Percentiles rank a stretch among this genome's conserved stretches.
These are phyloP conservation scores for Penicillium bovifimosum DNA, from an alignment of 495 filamentous ascomycete species.

Conservation along the genomic window DNA sequence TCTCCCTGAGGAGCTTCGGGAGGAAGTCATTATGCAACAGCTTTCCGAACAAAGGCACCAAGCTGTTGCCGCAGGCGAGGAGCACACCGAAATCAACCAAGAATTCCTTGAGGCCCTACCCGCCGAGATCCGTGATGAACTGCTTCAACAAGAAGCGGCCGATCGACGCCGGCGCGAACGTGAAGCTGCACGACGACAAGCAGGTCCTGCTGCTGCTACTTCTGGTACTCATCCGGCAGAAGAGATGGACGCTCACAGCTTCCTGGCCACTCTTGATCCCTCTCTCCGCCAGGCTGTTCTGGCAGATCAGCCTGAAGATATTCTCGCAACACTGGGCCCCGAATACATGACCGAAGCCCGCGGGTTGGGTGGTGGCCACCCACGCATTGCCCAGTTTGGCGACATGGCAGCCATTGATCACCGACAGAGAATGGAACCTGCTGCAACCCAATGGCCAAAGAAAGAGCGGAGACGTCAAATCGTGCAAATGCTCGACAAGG, in stretches of 20 bases:
- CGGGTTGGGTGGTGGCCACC: constrained; percentile 48
- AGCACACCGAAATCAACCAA: constrained; percentile 79
- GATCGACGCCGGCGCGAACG: constrained; percentile 88
- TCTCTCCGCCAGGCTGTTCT: constrained; percentile 78
- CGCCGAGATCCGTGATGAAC: constrained; percentile 79
- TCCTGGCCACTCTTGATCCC: constrained; percentile 86
- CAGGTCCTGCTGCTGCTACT: constrained; percentile 23
- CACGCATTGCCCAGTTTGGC: constrained; percentile 56
- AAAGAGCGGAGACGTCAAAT: constrained; percentile 74
- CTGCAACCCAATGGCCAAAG: constrained; percentile 44
- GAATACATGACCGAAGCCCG: constrained; percentile 84
- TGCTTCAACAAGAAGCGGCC: constrained; percentile 80
- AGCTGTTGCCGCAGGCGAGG: constrained; percentile 73
- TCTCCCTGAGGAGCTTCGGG: constrained; percentile 87
- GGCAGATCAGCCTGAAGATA: constrained; percentile 85
- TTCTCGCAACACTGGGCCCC: constrained; percentile 76
- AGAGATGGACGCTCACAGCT: constrained; percentile 91
- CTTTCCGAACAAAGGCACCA: constrained; percentile 75
- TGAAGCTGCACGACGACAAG: constrained; percentile 62
- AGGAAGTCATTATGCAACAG: constrained; percentile 90
- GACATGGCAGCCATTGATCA: constrained; percentile 44
- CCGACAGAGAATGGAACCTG: constrained; percentile 41
- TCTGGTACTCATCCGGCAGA: constrained; percentile 49
- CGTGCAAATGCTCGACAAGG: constrained; percentile 94
- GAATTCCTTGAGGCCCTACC: constrained; percentile 95